Evolutionary conservation across 1,284 basidiomycete species (phyloP).

Genomic region (Moniliophthora roreri): DNA sequence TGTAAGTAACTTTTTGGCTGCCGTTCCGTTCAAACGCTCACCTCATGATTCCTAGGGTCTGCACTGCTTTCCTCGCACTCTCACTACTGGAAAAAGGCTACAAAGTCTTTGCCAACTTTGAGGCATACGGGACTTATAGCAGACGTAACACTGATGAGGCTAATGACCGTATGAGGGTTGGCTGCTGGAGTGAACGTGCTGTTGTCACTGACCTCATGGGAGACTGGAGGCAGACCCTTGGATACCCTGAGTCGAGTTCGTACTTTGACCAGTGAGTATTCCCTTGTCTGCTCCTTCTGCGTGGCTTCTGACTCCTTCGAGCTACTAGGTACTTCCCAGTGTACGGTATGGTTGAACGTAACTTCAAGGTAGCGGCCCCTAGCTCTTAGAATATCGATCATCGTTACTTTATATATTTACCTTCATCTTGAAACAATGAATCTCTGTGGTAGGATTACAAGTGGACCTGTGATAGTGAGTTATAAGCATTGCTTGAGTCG

Average conservation of each 20-base stretch:
- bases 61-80: slow-evolving; percentile 44
- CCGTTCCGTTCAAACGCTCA: not conserved
- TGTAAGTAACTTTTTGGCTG: slow-evolving; percentile 25
- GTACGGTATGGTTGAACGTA: slow-evolving; percentile 39
- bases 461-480: too few relatives aligned
- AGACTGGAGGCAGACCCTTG: slow-evolving; percentile 45
- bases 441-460: too few relatives aligned
- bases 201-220: slow-evolving; percentile 41
- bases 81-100: slow-evolving; percentile 42
- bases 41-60: slow-evolving; percentile 27
- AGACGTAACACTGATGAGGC: slow-evolving; percentile 38
- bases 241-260: slow-evolving; percentile 35
- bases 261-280: slow-evolving; percentile 40
- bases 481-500: too few relatives aligned
- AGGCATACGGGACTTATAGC: slow-evolving; percentile 41
- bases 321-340: slow-evolving; percentile 33
- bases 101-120: slow-evolving; percentile 44
- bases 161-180: slow-evolving; percentile 44
- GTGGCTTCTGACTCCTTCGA: not conserved
- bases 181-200: slow-evolving; percentile 40
- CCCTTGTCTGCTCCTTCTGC: not conserved
- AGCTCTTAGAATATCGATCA: too few relatives aligned
- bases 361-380: slow-evolving; percentile 32
- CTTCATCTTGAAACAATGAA: too few relatives aligned
- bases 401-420: too few relatives aligned